Conservation (phyloP, 2,329 filamentous ascomycete genomes). For the Colletotrichum liriopes region DNA sequence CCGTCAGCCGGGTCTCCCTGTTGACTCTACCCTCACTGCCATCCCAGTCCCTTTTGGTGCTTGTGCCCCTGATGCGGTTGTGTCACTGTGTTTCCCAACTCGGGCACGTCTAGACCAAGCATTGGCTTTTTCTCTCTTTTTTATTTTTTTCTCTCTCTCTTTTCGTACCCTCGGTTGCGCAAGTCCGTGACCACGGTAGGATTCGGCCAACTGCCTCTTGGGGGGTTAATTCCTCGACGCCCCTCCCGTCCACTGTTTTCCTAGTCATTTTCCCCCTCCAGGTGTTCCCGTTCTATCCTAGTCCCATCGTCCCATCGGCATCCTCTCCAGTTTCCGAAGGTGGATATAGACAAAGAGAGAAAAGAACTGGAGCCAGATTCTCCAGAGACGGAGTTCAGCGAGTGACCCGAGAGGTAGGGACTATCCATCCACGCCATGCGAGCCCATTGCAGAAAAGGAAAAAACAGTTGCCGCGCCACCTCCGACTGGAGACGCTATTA, state of each 20-base stretch:
- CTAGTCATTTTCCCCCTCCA: not conserved
- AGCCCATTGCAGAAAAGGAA: constrained; percentile 9
- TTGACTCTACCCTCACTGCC: not conserved
- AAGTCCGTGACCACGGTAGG: not conserved
- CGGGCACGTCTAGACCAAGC: constrained; percentile 6
- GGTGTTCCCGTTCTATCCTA: constrained; percentile 13
- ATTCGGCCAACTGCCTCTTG: constrained; percentile 25
- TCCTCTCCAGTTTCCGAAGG: constrained; percentile 20
- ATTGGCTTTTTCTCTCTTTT: not conserved
- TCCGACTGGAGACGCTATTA: constrained; percentile 31
- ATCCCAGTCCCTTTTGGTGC: not conserved
- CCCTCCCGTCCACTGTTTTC: constrained; percentile 24
- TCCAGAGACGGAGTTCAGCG: not conserved
- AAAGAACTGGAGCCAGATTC: not conserved
- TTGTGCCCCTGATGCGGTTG: constrained; percentile 15
- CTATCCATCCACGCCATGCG: constrained; percentile 4
- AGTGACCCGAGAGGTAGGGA: not conserved
- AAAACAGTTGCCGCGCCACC: constrained; percentile 30
- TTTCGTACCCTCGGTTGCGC: not conserved
- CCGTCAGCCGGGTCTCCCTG: not conserved
- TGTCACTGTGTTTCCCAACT: constrained; percentile 28
- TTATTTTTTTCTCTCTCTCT: not conserved
- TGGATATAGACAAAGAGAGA: constrained; percentile 2
- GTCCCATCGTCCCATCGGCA: constrained; percentile 25
- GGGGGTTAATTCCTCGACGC: constrained; percentile 13